Evolutionary conservation across 2,329 filamentous ascomycete species (phyloP), one percentile per base, ranked within the genome.

Genomic region (Hypoxylon sp.): DNA sequence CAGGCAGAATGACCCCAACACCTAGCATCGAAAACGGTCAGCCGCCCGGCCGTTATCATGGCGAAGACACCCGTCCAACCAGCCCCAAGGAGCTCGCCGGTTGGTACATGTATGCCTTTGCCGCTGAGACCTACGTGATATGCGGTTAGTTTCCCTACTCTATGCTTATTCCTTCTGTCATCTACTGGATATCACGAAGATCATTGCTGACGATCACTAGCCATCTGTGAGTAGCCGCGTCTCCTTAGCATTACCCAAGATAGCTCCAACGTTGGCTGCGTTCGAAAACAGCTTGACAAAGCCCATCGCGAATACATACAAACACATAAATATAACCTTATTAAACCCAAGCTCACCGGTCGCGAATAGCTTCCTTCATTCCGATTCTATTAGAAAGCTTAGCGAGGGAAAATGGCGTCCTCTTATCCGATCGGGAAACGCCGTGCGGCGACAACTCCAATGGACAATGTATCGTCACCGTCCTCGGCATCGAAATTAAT

Each of bases 61-160:
- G 92, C 66, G 93, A 98, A 77, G 96, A 99, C 78, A 92, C 89
- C 22, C 86, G 95, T n/a, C 87, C 91, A 58, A 98, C 96, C 8
- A 97, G 92, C 78, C 82, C 81, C 72, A 95, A 91, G 78, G 96
- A 99, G 85, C 86, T 98, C 64, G 84, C 89, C 38, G 96, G 95
- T 72, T 99, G 96, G 92, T 99, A 98, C 80, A 91, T 91, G 77
- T 98, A 98, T 82, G 92, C 92, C 42, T 98, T 97, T 84, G 96
- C 96, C 22, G 93, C 95, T 18, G 96, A 99, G 81, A 95, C 96
- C 56, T 98, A 97, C 78, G 93, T 96, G 14, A 92, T 98, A 60
- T 98, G 96, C 78, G 95, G 94, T 92, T 78, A 76, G 89, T 81
- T 56, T n/a, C n/a, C n/a, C n/a, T n/a, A n/a, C 11, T n/a, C 26